Evolutionary conservation across 371 early-diverging fungal species (phyloP), one percentile per base, ranked within the genome.

Genomic region (Thermomucor indicae-seudaticae): DNA sequence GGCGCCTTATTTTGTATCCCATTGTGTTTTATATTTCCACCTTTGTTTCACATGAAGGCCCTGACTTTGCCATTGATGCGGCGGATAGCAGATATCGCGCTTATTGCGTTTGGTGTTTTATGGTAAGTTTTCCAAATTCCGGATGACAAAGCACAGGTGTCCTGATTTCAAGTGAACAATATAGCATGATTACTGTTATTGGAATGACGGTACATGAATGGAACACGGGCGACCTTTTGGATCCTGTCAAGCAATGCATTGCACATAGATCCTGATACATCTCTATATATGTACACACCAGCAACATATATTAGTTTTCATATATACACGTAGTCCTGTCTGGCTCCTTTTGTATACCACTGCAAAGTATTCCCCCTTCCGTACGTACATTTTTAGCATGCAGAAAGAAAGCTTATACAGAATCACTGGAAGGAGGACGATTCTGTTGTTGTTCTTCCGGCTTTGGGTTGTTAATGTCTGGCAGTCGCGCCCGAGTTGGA

Each of bases 1-100:
- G 94, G 92, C 10, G 70, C 74, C 0, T 47, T 74, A 0, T 67
- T 70, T 46, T 79, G 83, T 57, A 78, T 82, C 19, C 85, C 86
- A 14, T 60, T 88, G 43, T 79, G 84, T 32, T 92, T 91, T 53
- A 78, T 93, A 16, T 93, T 90, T 65, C 92, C 92, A 5, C 80
- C 91, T 3, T 57, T 92, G 32, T 90, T 92, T 76, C 92, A 92
- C 68, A 69, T 72, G 59, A 84, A 77, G 57, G 84, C 80, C 1
- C 56, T 79, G 23, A 70, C 86, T 5, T 41, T 69, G 12, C 69
- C 69, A 19, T 38, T 53, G 14, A 68, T 72, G 27, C 62, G 70
- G 31, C 57, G 59, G 1, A 29, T 49, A 1, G 72, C 66, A 20
- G 86, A 91, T 54, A 51, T 75, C 27, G 54, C 67, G 11, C 47